Conservation (phyloP, 345 rosid species). For the Dipteronia dyeriana region DNA sequence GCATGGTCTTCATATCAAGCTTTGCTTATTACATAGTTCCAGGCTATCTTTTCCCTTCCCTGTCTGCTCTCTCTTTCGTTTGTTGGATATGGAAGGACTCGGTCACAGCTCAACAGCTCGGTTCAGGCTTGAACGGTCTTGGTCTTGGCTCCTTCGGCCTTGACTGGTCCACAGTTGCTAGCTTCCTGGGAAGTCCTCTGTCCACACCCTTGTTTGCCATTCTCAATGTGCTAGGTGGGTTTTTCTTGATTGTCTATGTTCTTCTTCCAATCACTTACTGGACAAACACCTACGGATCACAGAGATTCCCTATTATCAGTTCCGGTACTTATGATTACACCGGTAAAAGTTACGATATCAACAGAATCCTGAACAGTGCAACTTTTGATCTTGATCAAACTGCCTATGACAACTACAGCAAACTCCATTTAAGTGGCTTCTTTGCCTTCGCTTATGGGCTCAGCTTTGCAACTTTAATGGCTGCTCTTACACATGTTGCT, state of each 20-base stretch:
- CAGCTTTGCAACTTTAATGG: conserved; percentile 9
- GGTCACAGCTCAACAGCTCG: conserved; percentile 31
- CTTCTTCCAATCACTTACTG: too few relatives aligned
- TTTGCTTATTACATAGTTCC: conserved; percentile 43
- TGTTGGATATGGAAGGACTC: conserved; percentile 42
- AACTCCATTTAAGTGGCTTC: too few relatives aligned
- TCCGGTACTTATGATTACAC: too few relatives aligned
- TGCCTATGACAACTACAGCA: too few relatives aligned
- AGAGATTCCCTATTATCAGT: too few relatives aligned
- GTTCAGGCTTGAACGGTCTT: conserved; percentile 30
- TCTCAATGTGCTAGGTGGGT: neutral
- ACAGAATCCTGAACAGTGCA: too few relatives aligned
- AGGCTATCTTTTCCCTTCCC: conserved; percentile 36
- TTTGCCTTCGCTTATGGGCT: too few relatives aligned
- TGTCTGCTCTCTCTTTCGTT: conserved; percentile 27
- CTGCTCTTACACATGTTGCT: too few relatives aligned
- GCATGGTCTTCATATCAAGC: conserved; percentile 32
- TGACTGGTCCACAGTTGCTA: conserved; percentile 44
- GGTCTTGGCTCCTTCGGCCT: conserved; percentile 44
- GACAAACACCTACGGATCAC: too few relatives aligned
- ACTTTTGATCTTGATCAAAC: too few relatives aligned
- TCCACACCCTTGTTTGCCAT: conserved; percentile 10
- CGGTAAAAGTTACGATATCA: too few relatives aligned
- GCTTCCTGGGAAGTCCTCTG: conserved; percentile 33
- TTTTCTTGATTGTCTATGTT: too few relatives aligned